A percentile compares a stretch with the other conserved stretches of the same genome.
These are phyloP conservation scores for Colletotrichum endophyticum DNA, from an alignment of 2,329 filamentous ascomycete genomes.

Conservation along the genomic window DNA sequence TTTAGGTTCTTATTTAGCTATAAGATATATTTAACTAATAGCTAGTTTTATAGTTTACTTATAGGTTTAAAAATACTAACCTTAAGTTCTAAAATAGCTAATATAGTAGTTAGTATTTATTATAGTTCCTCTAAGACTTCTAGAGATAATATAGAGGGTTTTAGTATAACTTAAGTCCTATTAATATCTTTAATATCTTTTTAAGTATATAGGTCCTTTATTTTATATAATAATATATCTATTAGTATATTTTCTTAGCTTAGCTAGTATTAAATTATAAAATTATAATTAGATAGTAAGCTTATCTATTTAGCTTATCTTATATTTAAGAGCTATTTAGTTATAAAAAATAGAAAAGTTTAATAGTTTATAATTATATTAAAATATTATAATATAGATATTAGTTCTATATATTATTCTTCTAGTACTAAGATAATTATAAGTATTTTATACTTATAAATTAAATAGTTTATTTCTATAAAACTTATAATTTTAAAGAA, in stretches of 20 bases:
- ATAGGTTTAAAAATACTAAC: no score
- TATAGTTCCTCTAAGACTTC: fast-evolving
- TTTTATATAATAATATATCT: not conserved
- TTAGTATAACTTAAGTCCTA: not conserved
- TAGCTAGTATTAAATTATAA: not conserved
- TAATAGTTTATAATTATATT: not conserved
- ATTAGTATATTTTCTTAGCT: not conserved
- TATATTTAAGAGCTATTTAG: not conserved
- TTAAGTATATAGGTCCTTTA: not conserved
- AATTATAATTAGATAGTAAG: not conserved
- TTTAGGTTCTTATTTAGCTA: no score
- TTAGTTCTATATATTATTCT: not conserved
- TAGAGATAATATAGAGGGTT: fast-evolving
- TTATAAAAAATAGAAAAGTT: not conserved
- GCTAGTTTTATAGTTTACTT: no score
- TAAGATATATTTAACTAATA: no score
- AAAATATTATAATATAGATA: not conserved
- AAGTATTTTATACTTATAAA: not conserved
- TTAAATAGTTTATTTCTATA: not conserved
- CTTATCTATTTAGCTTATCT: not conserved
- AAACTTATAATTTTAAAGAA: not conserved
- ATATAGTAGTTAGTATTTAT: not conserved
- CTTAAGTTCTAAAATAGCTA: not conserved
- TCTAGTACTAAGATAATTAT: not conserved
- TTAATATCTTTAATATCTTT: not conserved